Conservation (phyloP, 1,139 yeast species). For the Tardiomyces blankii region DNA sequence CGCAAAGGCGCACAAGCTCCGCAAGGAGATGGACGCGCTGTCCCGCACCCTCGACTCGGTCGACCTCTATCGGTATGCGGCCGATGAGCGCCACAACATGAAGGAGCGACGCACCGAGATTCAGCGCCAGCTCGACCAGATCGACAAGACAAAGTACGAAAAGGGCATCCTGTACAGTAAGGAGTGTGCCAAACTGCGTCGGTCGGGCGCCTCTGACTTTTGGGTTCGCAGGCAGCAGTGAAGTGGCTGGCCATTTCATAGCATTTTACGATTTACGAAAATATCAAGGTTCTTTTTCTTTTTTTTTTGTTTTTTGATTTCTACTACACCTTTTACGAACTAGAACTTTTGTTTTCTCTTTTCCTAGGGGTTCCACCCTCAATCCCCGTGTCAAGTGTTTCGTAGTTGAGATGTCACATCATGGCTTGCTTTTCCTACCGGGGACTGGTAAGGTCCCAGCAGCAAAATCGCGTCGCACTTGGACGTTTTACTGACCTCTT, state of each 20-base stretch:
- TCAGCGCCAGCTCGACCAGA: constrained; percentile 11
- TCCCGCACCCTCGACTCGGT: constrained; percentile 4
- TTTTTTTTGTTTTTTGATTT: too few relatives aligned
- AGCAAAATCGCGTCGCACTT: too few relatives aligned
- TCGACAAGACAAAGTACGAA: constrained; percentile 17
- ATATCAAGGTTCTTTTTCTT: neutral
- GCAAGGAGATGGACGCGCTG: constrained; percentile 7
- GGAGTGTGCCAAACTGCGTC: constrained; percentile 15
- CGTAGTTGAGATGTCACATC: too few relatives aligned
- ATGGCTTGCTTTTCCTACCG: too few relatives aligned
- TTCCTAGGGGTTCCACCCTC: too few relatives aligned
- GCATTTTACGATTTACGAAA: neutral
- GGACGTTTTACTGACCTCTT: too few relatives aligned
- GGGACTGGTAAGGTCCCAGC: too few relatives aligned
- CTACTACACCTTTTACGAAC: too few relatives aligned
- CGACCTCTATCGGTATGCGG: neutral
- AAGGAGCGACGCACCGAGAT: constrained; percentile 7
- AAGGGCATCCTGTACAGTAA: constrained; percentile 17
- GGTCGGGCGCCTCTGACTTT: constrained; percentile 14
- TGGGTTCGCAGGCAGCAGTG: constrained; percentile 14
- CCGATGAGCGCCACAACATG: constrained; percentile 9
- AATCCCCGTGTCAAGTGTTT: too few relatives aligned
- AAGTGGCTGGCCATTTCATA: neutral
- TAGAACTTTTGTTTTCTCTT: too few relatives aligned
- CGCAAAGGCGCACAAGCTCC: constrained; percentile 8